Conservation (phyloP, 306 rosid genomes). For the Castanea crenata region DNA sequence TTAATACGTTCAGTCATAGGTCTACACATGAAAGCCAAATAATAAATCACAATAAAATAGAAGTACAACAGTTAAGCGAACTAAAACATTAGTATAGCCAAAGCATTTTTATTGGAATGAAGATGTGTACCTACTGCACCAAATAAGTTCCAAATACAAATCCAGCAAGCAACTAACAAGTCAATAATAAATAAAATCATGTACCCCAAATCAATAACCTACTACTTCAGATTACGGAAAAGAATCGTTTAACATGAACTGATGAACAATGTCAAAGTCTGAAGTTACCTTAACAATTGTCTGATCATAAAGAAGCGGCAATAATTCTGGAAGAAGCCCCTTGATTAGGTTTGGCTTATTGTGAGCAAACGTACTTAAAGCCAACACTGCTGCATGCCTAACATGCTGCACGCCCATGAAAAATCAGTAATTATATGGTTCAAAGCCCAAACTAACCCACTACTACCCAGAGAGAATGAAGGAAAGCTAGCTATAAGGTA, state of each 20-base stretch:
- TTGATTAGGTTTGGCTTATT: too few relatives aligned
- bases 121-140: not conserved
- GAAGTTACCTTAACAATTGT: too few relatives aligned
- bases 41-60: not conserved
- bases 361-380: too few relatives aligned
- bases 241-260: not conserved
- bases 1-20: not conserved
- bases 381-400: too few relatives aligned
- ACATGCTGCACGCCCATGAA: too few relatives aligned
- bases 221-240: not conserved
- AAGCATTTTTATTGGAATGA: not conserved
- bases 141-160: not conserved
- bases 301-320: too few relatives aligned
- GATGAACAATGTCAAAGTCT: too few relatives aligned
- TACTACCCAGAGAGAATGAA: too few relatives aligned
- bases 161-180: not conserved
- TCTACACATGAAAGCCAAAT: not conserved
- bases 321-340: too few relatives aligned
- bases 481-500: too few relatives aligned
- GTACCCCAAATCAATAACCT: not conserved
- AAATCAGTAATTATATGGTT: too few relatives aligned
- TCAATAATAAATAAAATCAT: not conserved
- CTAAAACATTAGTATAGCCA: not conserved
- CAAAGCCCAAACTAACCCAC: too few relatives aligned
- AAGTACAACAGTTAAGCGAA: not conserved